A percentile compares a stretch with the other conserved stretches of the same genome.
Evolutionary conservation across 75 land plant genomes (phyloP).

Genomic region (Selaginella moellendorffii): DNA sequence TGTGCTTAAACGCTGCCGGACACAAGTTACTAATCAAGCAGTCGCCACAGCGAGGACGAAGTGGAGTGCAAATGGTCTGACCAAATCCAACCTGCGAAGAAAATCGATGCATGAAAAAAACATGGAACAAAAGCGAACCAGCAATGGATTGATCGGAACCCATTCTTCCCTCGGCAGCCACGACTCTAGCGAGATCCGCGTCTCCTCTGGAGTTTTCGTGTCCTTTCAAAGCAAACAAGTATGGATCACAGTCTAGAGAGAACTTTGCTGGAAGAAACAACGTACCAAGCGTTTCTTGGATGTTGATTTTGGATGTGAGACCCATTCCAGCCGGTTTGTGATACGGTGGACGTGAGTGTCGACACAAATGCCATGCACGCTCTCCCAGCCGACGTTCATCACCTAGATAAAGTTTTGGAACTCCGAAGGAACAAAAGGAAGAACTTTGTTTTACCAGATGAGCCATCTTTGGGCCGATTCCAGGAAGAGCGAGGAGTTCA

Average conservation of each 20-base stretch:
- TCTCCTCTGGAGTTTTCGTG: slow-evolving; percentile 71
- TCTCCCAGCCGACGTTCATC: slow-evolving; percentile 77
- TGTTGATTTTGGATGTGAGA: slow-evolving; percentile 14
- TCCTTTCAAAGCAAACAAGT: slow-evolving; percentile 33
- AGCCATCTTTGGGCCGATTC: slow-evolving; percentile 92
- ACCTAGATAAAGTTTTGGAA: slow-evolving; percentile 24
- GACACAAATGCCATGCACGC: slow-evolving; percentile 90
- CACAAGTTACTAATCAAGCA: slow-evolving; percentile 44
- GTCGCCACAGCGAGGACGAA: slow-evolving; percentile 48
- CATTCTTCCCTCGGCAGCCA: slow-evolving; percentile 94
- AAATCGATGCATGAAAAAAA: background rate
- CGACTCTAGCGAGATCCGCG: slow-evolving; percentile 46
- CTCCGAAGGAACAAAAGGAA: background rate
- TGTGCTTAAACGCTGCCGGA: slow-evolving; percentile 75
- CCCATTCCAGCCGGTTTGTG: slow-evolving; percentile 77
- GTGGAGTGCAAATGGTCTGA: slow-evolving; percentile 76
- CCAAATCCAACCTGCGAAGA: slow-evolving; percentile 73
- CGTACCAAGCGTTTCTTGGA: background rate
- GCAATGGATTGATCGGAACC: slow-evolving; percentile 66
- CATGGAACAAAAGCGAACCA: slow-evolving; percentile 30
- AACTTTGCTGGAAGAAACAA: background rate
- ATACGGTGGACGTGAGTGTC: slow-evolving; percentile 96
- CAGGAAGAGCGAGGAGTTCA: slow-evolving; percentile 61
- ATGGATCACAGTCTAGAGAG: slow-evolving; percentile 7
- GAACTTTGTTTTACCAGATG: slow-evolving; percentile 42